Conservation (phyloP, 345 rosid genomes). For the Orychophragmus violaceus region DNA sequence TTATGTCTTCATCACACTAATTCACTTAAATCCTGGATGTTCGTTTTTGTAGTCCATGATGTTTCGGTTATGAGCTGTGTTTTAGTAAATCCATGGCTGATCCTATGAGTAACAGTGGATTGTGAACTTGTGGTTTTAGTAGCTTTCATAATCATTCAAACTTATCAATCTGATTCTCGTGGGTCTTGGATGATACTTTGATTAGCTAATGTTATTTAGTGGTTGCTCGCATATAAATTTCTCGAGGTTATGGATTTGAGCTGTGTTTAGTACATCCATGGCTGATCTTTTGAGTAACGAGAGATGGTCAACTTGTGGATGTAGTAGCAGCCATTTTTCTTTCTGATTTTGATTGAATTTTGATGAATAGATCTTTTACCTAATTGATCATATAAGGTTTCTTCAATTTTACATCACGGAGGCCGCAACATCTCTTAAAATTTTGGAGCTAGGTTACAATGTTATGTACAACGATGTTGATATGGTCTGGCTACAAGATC, state of each 20-base stretch:
- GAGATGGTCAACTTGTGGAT: too few relatives aligned
- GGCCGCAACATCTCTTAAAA: not conserved
- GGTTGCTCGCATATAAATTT: too few relatives aligned
- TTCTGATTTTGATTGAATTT: not conserved
- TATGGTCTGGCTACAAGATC: not conserved
- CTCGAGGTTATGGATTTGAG: too few relatives aligned
- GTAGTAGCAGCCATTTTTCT: too few relatives aligned
- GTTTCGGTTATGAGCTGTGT: slow-evolving; percentile 8
- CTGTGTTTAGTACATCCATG: too few relatives aligned
- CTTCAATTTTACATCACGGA: not conserved
- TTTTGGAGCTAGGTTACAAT: not conserved
- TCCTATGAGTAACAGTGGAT: not conserved
- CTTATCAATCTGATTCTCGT: not conserved
- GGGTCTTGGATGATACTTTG: not conserved
- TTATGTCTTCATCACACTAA: too few relatives aligned
- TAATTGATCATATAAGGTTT: not conserved
- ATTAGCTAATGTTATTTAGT: too few relatives aligned
- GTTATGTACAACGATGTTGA: not conserved
- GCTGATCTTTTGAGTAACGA: too few relatives aligned
- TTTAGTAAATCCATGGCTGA: not conserved
- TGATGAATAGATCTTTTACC: not conserved
- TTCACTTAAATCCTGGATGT: too few relatives aligned
- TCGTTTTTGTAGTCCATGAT: not conserved
- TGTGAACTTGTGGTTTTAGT: not conserved
- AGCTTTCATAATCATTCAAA: not conserved